Conservation (phyloP, 2,329 filamentous ascomycete genomes). For the Aspergillus fischeri region DNA sequence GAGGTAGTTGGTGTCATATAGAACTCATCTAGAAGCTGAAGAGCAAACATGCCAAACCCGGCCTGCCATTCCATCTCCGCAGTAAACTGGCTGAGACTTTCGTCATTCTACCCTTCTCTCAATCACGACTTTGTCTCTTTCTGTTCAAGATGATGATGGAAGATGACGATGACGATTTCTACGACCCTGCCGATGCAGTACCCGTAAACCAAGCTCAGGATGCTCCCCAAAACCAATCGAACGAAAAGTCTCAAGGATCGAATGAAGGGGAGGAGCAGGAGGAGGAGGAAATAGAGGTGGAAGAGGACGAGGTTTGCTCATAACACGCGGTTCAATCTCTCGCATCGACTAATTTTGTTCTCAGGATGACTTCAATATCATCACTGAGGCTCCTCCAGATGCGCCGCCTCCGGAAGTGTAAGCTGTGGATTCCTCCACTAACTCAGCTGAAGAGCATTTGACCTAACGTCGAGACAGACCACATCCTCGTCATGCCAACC, state of each 20-base stretch:
- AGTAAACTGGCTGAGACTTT: slow-evolving; percentile 11
- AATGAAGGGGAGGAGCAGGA: slow-evolving; percentile 35
- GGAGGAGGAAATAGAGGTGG: slow-evolving; percentile 38
- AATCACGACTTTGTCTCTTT: slow-evolving; percentile 3
- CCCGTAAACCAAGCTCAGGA: slow-evolving; percentile 27
- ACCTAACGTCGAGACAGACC: slow-evolving; percentile 28
- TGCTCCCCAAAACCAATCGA: slow-evolving; percentile 22
- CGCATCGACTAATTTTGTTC: slow-evolving; percentile 9
- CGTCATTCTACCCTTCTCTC: slow-evolving; percentile 5
- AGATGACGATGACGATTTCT: slow-evolving; percentile 47
- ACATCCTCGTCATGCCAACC: slow-evolving; percentile 35
- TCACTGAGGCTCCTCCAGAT: slow-evolving; percentile 45
- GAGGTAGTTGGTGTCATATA: background rate
- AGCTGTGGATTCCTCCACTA: slow-evolving; percentile 15
- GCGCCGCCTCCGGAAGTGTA: slow-evolving; percentile 36
- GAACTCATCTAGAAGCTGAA: background rate
- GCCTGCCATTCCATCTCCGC: slow-evolving; percentile 11
- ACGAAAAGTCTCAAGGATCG: slow-evolving; percentile 30
- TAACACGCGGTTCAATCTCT: background rate
- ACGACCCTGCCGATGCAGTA: slow-evolving; percentile 39
- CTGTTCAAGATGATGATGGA: slow-evolving; percentile 32
- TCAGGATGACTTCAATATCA: slow-evolving; percentile 49
- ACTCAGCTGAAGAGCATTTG: background rate
- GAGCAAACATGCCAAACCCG: slow-evolving; percentile 22
- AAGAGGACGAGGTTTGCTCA: slow-evolving; percentile 31